Base-by-base conservation (phyloP, 805 yeast genomes). In the Candida maesae region DNA sequence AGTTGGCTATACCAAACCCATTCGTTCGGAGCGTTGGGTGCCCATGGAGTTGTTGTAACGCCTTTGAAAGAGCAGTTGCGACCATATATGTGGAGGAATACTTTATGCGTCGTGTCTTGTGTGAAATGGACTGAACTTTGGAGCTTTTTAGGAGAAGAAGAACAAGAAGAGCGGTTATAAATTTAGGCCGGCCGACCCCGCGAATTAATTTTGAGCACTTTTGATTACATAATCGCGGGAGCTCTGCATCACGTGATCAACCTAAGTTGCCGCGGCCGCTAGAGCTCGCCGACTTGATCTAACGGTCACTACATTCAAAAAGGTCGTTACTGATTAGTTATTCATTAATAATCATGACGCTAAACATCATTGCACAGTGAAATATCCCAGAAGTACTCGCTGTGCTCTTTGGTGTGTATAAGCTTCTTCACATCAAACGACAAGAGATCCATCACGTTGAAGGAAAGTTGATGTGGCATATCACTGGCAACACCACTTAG, bases 1-100 rank as follows among this genome's bases (percentile, higher is more conserved):
- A 60, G 46, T 61, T 67, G 6, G 65, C 69, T 35, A 67, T 64
- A 42, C 72, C 72, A 52, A 66, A 61, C 35, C 72, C 72, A 42
- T 62, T 60, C 7, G 71, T 65, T 41, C 65, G 55, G 26, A 66
- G 56, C 13, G 58, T 58, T n/a, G 69, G 65, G 30, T 65, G 67
- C 13, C 41, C 43, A 23, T 39, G 46, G 6, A 65, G 56, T 33
- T 61, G 61, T n/a, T 51, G 50, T 2, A 53, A 25, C 0, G 52
- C 52, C 16, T 51, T 48, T 9, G 52, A 41, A 8, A 52, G 32
- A 10, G 39, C 36, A 8, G 18, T 35, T 2, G 50, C 54, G 11
- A 49, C 48, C 49, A 44, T 49, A 21, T 8, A 21, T 21, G 24
- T 21, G n/a, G n/a, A n/a, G n/a, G n/a, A n/a, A n/a, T n/a, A n/a